Evolutionary conservation across 306 rosid genomes (phyloP), one percentile per base, ranked within the genome.

Genomic region (Fragaria iinumae): DNA sequence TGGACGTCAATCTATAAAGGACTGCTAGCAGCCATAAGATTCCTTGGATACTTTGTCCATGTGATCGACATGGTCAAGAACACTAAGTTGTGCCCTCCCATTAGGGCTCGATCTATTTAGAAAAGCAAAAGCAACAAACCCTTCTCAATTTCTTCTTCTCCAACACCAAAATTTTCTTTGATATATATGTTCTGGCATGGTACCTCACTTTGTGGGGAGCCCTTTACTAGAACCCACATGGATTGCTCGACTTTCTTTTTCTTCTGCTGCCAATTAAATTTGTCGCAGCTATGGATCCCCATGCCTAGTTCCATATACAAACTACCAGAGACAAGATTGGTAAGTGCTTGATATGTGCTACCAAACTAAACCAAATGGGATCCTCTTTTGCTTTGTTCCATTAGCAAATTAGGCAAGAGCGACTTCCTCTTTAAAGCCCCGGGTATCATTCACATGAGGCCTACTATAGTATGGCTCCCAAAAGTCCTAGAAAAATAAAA

Each of bases 371-470:
- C 20, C n/a, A 38, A n/a, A 45, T 60, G 82, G 56, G 68, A 20
- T 29, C 57, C 27, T 38, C 41, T 62, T 71, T 72, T 36, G 63
- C 43, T 64, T 39, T 72, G 56, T 43, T 3, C 43, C 11, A 29
- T 39, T 39, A 27, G 43, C 34, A 32, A 62, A 45, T 6, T n/a
- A 12, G 55, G 39, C 65, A 2, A 71, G 49, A 56, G 11, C 4
- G 18, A 27, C 29, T 74, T 44, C 44, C 36, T 21, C 69, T 73
- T 74, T 44, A 56, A 43, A 74, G 32, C 66, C 12, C 66, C 12
- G 29, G 39, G 36, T 59, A 56, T 74, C 60, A 8, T 47, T 78
- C 71, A 71, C 76, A 23, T 16, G 76, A 48, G 72, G 81, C 66
- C 70, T 60, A 36, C 71, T 55, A 21, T 43, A 50, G 48, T 64